Evolutionary conservation across 768 basidiomycete species (phyloP), one percentile per base, ranked within the genome.

Genomic region (Xerocomus spinulosus): DNA sequence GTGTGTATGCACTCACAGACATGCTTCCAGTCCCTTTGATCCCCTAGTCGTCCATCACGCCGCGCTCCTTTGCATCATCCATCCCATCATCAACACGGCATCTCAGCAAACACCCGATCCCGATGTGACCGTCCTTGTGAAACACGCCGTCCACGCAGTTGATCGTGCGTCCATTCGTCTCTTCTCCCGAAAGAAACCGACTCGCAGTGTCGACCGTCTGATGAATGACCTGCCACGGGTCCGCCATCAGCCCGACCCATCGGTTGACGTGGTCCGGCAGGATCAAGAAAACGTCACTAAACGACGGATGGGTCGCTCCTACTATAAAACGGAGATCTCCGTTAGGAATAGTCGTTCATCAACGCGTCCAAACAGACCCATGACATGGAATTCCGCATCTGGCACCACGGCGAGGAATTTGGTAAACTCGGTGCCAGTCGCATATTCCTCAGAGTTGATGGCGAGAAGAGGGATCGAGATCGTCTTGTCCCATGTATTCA

Each of bases 401-500:
- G 63, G 49, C 4, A 63, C 54, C 30, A 72, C 60, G 24, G 61
- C 49, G 9, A 64, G 49, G 32, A 75, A 55, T 24, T 65, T 59
- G 8, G 44, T 23, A 51, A 70, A 74, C 45, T 75, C 64, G 3
- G 49, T 48, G 53, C 70, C 70, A 8, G 61, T 55, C 2, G 68
- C 66, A 53, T 71, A 73, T 30, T 73, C 73, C 18, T 70, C 67
- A 3, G 70, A 71, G 51, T 73, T 72, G 58, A 75, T 60, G 10
- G 69, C 67, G n/a, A 74, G 63, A 9, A 71, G 53, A 1, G 70
- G 71, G 12, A 61, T 59, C 32, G 61, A 57, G 10, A 63, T 53
- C 15, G 43, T 41, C 33, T 49, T 55, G n/a, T 41, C 52, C 60
- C 63, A 63, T 12, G 66, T 62, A 9, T 53, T 51, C 17, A 66